Evolutionary conservation across 768 basidiomycete species (phyloP).

Genomic region (Leucocoprinus leucothites): DNA sequence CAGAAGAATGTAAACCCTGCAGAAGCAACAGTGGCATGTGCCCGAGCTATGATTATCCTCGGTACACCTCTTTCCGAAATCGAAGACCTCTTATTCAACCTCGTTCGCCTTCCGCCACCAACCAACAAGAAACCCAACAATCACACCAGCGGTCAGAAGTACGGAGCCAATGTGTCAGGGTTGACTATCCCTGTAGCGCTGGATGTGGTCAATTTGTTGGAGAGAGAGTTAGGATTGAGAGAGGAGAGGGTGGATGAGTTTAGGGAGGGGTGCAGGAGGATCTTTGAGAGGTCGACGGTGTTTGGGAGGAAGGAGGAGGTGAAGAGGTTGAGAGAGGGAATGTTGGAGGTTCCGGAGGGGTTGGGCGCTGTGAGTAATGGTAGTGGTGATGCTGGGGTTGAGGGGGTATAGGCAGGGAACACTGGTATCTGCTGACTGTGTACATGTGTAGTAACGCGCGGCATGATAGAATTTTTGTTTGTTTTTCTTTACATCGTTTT

Average conservation of each 20-base stretch:
- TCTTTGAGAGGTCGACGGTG: constrained; percentile 60
- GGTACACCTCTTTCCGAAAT: constrained; percentile 53
- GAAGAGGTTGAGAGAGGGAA: constrained; percentile 30
- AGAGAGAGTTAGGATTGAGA: constrained; percentile 41
- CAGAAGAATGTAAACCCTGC: constrained; percentile 25
- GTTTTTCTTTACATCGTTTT: no score
- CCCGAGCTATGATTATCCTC: constrained; percentile 50
- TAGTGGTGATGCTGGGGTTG: neutral
- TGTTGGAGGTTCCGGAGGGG: constrained; percentile 14
- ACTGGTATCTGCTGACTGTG: no score
- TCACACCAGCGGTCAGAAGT: constrained; percentile 31
- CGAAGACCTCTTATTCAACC: constrained; percentile 52
- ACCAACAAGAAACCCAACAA: no score
- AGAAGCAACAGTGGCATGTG: constrained; percentile 57
- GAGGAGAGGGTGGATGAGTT: constrained; percentile 63
- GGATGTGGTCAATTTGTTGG: constrained; percentile 45
- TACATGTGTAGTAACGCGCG: no score
- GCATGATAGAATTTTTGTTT: no score
- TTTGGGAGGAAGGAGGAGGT: constrained; percentile 62
- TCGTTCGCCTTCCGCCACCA: neutral
- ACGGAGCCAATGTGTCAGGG: constrained; percentile 34
- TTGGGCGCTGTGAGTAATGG: neutral
- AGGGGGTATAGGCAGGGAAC: no score
- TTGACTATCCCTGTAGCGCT: constrained; percentile 44
- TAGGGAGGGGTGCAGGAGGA: constrained; percentile 45